Percentiles rank a stretch among this genome's conserved stretches.
phyloP scores from a whole-genome alignment of 768 basidiomycete genomes.

The Arthromyces matolae region DNA sequence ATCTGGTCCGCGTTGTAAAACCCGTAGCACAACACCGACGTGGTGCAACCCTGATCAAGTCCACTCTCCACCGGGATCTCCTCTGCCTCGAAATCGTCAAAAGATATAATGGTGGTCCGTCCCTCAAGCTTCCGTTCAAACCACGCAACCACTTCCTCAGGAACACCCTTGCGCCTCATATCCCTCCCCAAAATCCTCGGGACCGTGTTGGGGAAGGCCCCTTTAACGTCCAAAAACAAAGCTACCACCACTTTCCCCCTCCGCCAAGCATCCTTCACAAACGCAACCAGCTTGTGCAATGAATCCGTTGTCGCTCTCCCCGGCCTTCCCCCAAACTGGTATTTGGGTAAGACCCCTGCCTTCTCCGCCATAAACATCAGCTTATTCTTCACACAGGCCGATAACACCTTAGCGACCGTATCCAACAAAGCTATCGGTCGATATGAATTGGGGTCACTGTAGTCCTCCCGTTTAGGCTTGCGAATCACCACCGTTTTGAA shows the following conservation, averaged over 20 bases:
- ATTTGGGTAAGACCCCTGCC: slow-evolving; percentile 14
- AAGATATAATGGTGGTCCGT: neutral
- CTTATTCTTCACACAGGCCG: slow-evolving; percentile 20
- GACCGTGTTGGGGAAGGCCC: slow-evolving; percentile 32
- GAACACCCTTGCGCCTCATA: slow-evolving; percentile 22
- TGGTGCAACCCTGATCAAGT: neutral
- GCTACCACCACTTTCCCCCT: slow-evolving; percentile 22
- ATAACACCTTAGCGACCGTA: slow-evolving; percentile 11
- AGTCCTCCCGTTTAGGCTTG: slow-evolving; percentile 34
- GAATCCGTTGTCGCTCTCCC: slow-evolving; percentile 28
- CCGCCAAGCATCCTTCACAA: slow-evolving; percentile 35
- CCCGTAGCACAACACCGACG: neutral
- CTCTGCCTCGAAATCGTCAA: slow-evolving; percentile 1
- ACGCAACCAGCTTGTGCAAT: slow-evolving; percentile 24
- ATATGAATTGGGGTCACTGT: slow-evolving; percentile 27
- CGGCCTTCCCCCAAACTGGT: slow-evolving; percentile 28
- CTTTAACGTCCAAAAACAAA: slow-evolving; percentile 20
- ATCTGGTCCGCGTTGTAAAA: neutral
- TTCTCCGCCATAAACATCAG: slow-evolving; percentile 12
- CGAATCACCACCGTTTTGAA: slow-evolving; percentile 26
- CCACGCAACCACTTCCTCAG: slow-evolving; percentile 17
- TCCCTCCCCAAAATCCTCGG: slow-evolving; percentile 21
- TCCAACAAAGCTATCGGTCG: slow-evolving; percentile 16
- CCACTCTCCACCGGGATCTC: neutral
- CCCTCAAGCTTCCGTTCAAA: slow-evolving; percentile 1